phyloP scores from a whole-genome alignment of 768 basidiomycete species.

The Boletus speciosus region DNA sequence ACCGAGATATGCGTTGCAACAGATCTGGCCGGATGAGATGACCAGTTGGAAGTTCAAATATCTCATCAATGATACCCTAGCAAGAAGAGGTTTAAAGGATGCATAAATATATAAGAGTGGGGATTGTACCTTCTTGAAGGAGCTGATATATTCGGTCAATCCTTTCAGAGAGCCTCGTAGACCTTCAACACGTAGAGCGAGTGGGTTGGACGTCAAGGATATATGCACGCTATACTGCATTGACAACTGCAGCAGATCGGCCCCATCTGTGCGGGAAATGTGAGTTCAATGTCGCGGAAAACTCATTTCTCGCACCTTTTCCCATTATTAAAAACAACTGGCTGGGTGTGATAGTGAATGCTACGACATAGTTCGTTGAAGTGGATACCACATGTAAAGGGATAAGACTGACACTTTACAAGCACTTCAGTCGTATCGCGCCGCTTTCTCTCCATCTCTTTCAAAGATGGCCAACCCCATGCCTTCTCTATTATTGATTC shows the following conservation, averaged over 20 bases:
- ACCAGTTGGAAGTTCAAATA: slow-evolving; percentile 43
- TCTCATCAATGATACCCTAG: slow-evolving; percentile 32
- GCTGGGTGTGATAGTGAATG: slow-evolving; percentile 50
- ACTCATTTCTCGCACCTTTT: slow-evolving; percentile 44
- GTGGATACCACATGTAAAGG: background rate
- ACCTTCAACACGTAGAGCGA: slow-evolving; percentile 59
- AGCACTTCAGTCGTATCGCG: slow-evolving; percentile 48
- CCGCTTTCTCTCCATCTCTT: slow-evolving; percentile 46
- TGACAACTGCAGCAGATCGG: slow-evolving; percentile 58
- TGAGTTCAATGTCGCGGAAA: slow-evolving; percentile 7
- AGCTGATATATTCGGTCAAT: slow-evolving; percentile 43
- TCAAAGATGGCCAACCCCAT: slow-evolving; percentile 69
- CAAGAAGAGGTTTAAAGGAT: background rate
- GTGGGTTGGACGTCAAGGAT: slow-evolving; percentile 52
- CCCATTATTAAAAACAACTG: slow-evolving; percentile 72
- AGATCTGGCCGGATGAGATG: slow-evolving; percentile 42
- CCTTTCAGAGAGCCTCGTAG: slow-evolving; percentile 48
- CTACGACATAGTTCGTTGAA: slow-evolving; percentile 34
- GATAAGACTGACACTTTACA: slow-evolving; percentile 40
- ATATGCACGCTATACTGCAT: slow-evolving; percentile 58
- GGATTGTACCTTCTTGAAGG: slow-evolving; percentile 45
- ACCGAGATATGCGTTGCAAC: slow-evolving; percentile 64
- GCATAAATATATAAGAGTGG: background rate
- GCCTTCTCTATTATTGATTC: slow-evolving; percentile 56
- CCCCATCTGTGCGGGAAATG: slow-evolving; percentile 48